Evolutionary conservation across 176 grass and related monocot species (phyloP), one percentile per base, ranked within the genome.

Genomic region (Miscanthus lutarioriparius): DNA sequence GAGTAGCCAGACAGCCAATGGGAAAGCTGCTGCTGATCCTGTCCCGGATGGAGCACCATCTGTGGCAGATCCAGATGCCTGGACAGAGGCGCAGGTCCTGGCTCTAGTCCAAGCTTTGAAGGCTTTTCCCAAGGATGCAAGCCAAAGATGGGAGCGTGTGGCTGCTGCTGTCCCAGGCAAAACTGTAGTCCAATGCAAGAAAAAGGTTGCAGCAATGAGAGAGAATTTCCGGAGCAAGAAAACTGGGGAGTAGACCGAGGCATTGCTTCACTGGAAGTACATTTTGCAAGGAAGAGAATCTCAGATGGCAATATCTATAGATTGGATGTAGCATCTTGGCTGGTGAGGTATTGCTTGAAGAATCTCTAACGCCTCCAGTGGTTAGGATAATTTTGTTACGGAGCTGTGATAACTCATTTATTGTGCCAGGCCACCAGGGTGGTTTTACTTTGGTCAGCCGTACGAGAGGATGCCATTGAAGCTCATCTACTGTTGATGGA

Each of bases 121-220:
- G 80, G 78, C 96, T n/a, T 99, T 99, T 28, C 93, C 96, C 10
- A 99, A 99, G 86, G 96, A 99, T 67, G 91, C 74, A 44, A 94
- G 62, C 83, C 96, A 99, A 87, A 92, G 96, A 56, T 99, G 96
- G 96, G 96, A 99, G 84, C 91, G 96, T 48, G 96, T 99, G 27
- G 85, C 96, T 78, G 88, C 96, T 75, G 89, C 96, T 68, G 96
- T 99, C 30, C 96, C 93, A 9, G 96, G 96, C 26, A 99, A 96
- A 90, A 99, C 96, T 15, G 51, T 99, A 75, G 59, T 94, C 74
- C 96, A 99, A 62, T 99, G 96, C 88, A 99, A 91, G 86, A 99
- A 94, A 83, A 99, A 99, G 78, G 91, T 99, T 92, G 27, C 88
- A 0, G 49, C 81, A 32, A 99, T 99, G 96, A 95, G 89, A 78